phyloP scores from a whole-genome alignment of 805 yeast genomes.

The Myxozyma sirexii region DNA sequence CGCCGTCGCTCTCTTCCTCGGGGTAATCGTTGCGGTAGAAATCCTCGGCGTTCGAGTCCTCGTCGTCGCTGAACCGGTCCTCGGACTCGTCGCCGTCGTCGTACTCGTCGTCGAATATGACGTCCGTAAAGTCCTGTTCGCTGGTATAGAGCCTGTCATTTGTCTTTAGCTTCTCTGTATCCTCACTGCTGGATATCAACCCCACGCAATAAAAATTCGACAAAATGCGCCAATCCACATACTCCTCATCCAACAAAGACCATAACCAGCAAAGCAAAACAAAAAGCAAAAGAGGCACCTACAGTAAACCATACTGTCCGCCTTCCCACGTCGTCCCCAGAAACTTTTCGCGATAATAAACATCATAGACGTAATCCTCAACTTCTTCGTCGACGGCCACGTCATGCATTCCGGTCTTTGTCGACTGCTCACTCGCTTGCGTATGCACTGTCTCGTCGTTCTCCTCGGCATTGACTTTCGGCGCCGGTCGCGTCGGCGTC shows the following conservation, averaged over 20 bases:
- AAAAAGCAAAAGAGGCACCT: slow-evolving; percentile 17
- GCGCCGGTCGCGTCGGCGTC: not conserved
- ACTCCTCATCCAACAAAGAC: not conserved
- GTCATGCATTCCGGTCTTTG: not conserved
- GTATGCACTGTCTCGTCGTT: not conserved
- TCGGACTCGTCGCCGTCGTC: slow-evolving; percentile 23
- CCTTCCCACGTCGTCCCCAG: slow-evolving; percentile 39
- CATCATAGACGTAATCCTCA: slow-evolving; percentile 89
- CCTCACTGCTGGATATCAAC: too few species aligned
- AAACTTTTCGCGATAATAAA: slow-evolving; percentile 65
- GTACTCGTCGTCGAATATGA: slow-evolving; percentile 27
- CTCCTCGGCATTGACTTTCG: not conserved
- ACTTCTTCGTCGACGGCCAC: slow-evolving; percentile 39
- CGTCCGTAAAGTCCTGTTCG: slow-evolving; percentile 19
- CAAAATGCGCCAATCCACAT: not conserved
- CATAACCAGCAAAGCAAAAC: not conserved
- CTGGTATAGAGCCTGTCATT: slow-evolving; percentile 22
- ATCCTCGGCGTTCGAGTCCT: slow-evolving; percentile 70
- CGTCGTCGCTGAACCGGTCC: slow-evolving; percentile 40
- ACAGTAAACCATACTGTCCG: slow-evolving; percentile 34
- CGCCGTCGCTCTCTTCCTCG: slow-evolving; percentile 65
- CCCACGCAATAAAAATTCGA: not conserved
- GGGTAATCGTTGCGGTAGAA: slow-evolving; percentile 93
- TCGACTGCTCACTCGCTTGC: not conserved
- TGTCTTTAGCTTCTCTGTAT: not conserved